Evolutionary conservation across 441 rosid genomes (phyloP).

Genomic region (Populus trichocarpa): DNA sequence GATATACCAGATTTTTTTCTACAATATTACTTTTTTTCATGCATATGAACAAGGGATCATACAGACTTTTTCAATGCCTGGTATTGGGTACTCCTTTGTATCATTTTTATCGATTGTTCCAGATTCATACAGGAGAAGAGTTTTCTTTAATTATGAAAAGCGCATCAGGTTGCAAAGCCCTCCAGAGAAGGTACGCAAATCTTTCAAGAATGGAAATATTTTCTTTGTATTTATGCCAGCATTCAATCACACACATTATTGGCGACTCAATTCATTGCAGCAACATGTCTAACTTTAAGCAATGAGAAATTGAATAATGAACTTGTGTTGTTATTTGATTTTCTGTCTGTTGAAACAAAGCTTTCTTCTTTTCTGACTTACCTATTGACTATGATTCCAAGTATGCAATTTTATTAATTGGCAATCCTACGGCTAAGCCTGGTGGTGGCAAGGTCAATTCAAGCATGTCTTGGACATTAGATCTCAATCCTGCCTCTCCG

Average conservation of each 20-base stretch:
- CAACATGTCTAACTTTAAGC: background rate
- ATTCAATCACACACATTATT: background rate
- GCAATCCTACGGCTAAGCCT: background rate
- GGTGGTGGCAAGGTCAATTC: background rate
- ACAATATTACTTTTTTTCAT: too few relatives aligned
- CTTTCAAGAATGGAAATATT: background rate
- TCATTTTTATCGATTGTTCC: constrained; percentile 6
- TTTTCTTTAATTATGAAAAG: constrained; percentile 69
- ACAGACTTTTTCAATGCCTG: background rate
- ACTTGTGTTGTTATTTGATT: background rate
- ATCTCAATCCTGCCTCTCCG: background rate
- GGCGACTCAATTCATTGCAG: background rate
- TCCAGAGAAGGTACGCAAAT: constrained; percentile 50
- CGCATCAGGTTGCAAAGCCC: constrained; percentile 54
- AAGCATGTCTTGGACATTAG: background rate
- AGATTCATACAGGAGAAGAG: constrained; percentile 55
- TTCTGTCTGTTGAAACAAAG: background rate
- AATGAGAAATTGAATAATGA: background rate
- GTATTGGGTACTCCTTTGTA: background rate
- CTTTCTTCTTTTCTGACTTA: background rate
- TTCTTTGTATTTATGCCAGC: background rate
- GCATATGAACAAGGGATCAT: background rate
- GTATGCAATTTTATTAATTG: background rate
- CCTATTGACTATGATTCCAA: background rate
- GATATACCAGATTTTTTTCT: background rate